Evolutionary conservation across 371 early-diverging fungal species (phyloP).

Genomic region (Capniomyces stellatus): DNA sequence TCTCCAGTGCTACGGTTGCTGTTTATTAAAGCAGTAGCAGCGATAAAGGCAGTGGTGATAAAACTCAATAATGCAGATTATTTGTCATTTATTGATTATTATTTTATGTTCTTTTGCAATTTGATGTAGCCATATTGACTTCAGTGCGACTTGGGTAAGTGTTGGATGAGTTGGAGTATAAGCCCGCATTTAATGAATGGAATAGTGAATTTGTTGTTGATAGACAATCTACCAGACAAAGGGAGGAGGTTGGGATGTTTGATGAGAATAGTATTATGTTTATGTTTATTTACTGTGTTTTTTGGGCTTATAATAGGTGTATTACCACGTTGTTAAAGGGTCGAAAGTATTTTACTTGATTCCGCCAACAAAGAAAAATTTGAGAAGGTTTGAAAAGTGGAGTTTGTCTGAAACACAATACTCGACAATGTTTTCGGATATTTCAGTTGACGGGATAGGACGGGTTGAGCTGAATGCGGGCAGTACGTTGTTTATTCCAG

Average conservation of each 20-base stretch:
- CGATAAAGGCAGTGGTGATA: too few species aligned
- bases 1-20: too few species aligned
- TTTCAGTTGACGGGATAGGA: constrained; percentile 17
- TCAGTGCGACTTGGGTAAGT: too few species aligned
- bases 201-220: constrained; percentile 74
- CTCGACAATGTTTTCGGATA: constrained; percentile 57
- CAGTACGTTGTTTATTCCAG: constrained; percentile 62
- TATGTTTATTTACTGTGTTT: constrained; percentile 8
- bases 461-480: constrained; percentile 15
- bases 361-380: constrained; percentile 49
- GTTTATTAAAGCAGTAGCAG: too few species aligned
- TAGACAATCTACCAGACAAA: constrained; percentile 75
- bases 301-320: constrained; percentile 50
- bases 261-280: background rate
- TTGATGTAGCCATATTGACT: too few species aligned
- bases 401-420: constrained; percentile 64
- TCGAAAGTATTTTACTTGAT: constrained; percentile 73
- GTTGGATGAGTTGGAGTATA: too few species aligned
- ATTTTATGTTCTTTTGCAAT: too few species aligned
- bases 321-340: constrained; percentile 69
- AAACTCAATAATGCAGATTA: too few species aligned
- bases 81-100: too few species aligned
- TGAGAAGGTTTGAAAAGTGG: constrained; percentile 76
- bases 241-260: constrained; percentile 68
- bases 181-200: too few species aligned